Conservation (phyloP, 164 flowering plant species). For the Nelumbo lutea region DNA sequence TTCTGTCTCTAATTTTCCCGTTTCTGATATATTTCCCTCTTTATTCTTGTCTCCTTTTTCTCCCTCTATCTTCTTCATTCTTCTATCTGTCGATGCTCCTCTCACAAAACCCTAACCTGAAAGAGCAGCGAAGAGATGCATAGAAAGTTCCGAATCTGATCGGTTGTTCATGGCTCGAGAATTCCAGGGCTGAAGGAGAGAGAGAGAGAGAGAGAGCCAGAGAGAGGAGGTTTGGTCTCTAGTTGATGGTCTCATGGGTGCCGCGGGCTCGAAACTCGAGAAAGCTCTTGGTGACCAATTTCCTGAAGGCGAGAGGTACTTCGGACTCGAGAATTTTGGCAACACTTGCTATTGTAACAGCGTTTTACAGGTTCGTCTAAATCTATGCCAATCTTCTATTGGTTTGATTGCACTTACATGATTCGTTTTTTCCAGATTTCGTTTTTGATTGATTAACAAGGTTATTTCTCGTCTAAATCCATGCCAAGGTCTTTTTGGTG, state of each 20-base stretch:
- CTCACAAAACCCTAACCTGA: constrained; percentile 6
- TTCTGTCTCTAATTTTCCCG: neutral
- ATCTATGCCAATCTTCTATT: neutral
- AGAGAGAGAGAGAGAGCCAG: neutral
- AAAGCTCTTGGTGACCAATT: constrained; percentile 97
- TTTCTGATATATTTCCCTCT: neutral
- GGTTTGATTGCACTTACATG: neutral
- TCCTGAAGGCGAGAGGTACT: constrained; percentile 97
- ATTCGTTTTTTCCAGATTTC: neutral
- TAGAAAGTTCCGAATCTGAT: neutral
- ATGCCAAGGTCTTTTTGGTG: too few species aligned
- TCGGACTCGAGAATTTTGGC: constrained; percentile 95
- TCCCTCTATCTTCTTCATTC: neutral
- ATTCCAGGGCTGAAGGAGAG: neutral
- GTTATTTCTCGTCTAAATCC: neutral
- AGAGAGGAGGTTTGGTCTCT: neutral
- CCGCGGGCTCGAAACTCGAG: constrained; percentile 93
- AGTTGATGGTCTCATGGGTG: constrained; percentile 58
- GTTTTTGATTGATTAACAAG: neutral
- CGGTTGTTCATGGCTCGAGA: constrained; percentile 7
- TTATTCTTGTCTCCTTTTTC: neutral
- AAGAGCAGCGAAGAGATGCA: neutral
- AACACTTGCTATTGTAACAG: constrained; percentile 98
- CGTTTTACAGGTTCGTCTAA: constrained; percentile 73
- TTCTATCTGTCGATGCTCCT: neutral